Evolutionary conservation across 2,329 filamentous ascomycete species (phyloP).

Genomic region (Nemania sp.): DNA sequence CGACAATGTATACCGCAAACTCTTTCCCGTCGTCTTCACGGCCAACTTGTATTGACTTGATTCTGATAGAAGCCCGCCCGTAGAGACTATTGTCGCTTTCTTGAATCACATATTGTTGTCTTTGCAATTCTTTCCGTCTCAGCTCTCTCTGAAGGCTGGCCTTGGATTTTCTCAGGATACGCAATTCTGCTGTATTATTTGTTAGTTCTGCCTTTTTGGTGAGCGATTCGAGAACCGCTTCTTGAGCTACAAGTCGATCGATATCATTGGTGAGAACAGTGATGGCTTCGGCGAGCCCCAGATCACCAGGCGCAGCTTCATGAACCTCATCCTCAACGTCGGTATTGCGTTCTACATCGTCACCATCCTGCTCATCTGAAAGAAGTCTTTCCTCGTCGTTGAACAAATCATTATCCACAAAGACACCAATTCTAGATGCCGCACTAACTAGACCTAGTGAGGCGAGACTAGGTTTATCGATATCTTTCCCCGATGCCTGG

Average conservation of each 20-base stretch:
- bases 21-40: constrained; percentile 91
- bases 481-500: constrained; percentile 46
- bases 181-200: constrained; percentile 91
- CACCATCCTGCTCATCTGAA: constrained; percentile 82
- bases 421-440: constrained; percentile 86
- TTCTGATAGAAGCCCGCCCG: constrained; percentile 84
- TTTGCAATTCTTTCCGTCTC: constrained; percentile 88
- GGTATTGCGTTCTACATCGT: constrained; percentile 57
- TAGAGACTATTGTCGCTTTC: constrained; percentile 98
- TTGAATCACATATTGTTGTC: constrained; percentile 95
- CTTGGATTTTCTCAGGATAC: constrained; percentile 91
- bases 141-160: constrained; percentile 92
- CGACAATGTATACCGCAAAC: constrained; percentile 89
- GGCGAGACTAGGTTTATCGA: constrained; percentile 80
- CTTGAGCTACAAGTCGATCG: constrained; percentile 83
- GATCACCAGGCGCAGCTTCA: constrained; percentile 90
- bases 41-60: constrained; percentile 91
- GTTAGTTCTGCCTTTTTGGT: constrained; percentile 94
- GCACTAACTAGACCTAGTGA: constrained; percentile 89
- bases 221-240: constrained; percentile 87
- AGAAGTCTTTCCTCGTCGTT: constrained; percentile 83
- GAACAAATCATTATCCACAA: constrained; percentile 91
- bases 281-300: constrained; percentile 92
- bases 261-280: constrained; percentile 86
- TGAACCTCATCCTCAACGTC: constrained; percentile 81